Evolutionary conservation across 2,329 filamentous ascomycete species (phyloP), one percentile per base, ranked within the genome.

Genomic region (Phialophora macrospora): DNA sequence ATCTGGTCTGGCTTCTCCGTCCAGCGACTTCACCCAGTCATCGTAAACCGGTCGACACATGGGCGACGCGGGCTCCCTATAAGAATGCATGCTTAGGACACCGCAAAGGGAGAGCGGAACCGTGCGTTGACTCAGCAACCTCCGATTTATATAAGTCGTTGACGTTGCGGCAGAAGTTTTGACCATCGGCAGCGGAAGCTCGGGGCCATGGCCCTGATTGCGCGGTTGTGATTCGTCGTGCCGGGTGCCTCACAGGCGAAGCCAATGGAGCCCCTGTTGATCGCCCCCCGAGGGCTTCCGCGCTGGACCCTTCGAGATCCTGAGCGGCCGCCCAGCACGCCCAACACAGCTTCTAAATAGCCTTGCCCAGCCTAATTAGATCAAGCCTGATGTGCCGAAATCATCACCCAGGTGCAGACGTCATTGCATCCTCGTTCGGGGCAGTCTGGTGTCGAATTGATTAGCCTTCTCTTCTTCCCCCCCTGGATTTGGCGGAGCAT

Each of bases 51-150:
- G 20, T 9, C 20, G 48, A 4, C 4, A 51, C 48, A 26, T 8
- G 24, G 48, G 48, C 48, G 48, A 51, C 48, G 17, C 9, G 20
- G 48, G 17, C 24, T 51, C 55, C 44, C 32, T 49, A 46, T 59
- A 59, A 59, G 32, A 41, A 41, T 41, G 34, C 14, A 41, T 4
- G 34, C 17, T 14, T 14, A 17, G 34, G 34, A 7, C 34, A 17
- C 34, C 34, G 8, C 14, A 41, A 41, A 41, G 34, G 34, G 34
- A 41, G 34, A 41, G 34, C 34, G 34, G 34, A 41, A 41, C 34
- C 14, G 34, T 41, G 34, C 14, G 56, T 59, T 59, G 56, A 59
- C 56, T 59, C 56, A 59, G 56, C 56, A 28, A 9, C 24, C n/a
- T 12, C 38, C 41, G 30, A 24, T 24, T 30, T 46, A 49, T 30